Conservation (phyloP, 148 eudicot species). For the Chenopodium formosanum region DNA sequence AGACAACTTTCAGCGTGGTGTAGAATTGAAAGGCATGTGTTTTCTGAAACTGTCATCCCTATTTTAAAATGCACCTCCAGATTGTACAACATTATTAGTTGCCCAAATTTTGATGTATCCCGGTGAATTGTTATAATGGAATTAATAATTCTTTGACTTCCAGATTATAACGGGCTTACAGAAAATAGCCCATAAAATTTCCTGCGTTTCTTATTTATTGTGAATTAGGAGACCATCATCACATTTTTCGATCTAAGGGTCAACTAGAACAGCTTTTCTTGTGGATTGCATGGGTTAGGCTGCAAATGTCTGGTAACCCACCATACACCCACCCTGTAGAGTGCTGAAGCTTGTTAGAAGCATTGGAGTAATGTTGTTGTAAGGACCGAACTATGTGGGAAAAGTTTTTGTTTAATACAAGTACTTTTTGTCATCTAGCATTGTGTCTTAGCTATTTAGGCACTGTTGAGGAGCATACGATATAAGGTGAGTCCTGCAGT, state of each 20-base stretch:
- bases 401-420: background rate
- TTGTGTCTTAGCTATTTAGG: background rate
- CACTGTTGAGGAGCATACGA: background rate
- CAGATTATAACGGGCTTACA: too few relatives aligned
- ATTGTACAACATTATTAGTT: slow-evolving; percentile 3
- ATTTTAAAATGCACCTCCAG: background rate
- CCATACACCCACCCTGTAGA: too few relatives aligned
- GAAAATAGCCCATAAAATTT: too few relatives aligned
- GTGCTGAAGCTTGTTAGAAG: too few relatives aligned
- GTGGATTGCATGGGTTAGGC: too few relatives aligned
- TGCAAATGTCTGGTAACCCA: too few relatives aligned
- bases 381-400: background rate
- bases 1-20: slow-evolving; percentile 88
- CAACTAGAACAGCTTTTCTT: too few relatives aligned
- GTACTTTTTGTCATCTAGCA: background rate
- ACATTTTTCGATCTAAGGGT: too few relatives aligned
- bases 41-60: background rate
- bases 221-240: too few relatives aligned
- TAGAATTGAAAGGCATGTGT: slow-evolving; percentile 72
- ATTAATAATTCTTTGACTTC: too few relatives aligned
- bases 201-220: too few relatives aligned
- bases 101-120: background rate
- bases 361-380: background rate
- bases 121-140: too few relatives aligned
- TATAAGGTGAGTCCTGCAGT: background rate